Base-by-base conservation (phyloP, 2,329 filamentous ascomycete genomes). In the Botrytis pseudocinerea region DNA sequence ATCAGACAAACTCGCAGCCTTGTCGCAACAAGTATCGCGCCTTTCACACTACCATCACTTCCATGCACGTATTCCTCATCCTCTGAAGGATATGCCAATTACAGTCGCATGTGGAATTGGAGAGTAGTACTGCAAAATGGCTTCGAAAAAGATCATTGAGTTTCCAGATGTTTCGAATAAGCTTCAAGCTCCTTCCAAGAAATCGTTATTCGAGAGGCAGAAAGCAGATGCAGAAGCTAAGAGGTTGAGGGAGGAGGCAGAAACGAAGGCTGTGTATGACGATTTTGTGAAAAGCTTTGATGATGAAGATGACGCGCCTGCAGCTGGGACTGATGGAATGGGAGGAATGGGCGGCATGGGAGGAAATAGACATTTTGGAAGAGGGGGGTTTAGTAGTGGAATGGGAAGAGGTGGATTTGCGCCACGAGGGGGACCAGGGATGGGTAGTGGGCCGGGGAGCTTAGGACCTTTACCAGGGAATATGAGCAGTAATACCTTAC, bases 211-310 rank as follows among this genome's bases (percentile, higher is more conserved):
- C 81, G 95, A 97, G 83, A 91, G 91, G 78, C 93, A 97, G 82
- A 94, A 93, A 82, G 93, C 93, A 74, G 94, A 97, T 81, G 93
- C 93, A 73, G 94, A 97, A 85, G 94, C 93, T 38, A 97, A 97
- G 84, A 91, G 93, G 74, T 87, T 89, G 77, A 89, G 93, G 77
- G 95, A 97, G 82, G 92, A 92, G 79, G 93, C 92, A 77, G 95
- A 97, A 83, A 97, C 93, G 10, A 93, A 92, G 35, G 94, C 93
- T 38, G 93, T 94, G 0, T 93, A 95, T 82, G 90, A 94, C 78
- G 93, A 95, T 76, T 97, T 97, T 77, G 89, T 96, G 73, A 95
- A 95, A 82, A 94, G 88, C 72, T 93, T 93, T 78, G 90, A 90
- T 40, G 85, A 87, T 59, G 89, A 86, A 54, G 87, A 88, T 73